phyloP scores from a whole-genome alignment of 345 rosid genomes.

The Arabidopsis thaliana region DNA sequence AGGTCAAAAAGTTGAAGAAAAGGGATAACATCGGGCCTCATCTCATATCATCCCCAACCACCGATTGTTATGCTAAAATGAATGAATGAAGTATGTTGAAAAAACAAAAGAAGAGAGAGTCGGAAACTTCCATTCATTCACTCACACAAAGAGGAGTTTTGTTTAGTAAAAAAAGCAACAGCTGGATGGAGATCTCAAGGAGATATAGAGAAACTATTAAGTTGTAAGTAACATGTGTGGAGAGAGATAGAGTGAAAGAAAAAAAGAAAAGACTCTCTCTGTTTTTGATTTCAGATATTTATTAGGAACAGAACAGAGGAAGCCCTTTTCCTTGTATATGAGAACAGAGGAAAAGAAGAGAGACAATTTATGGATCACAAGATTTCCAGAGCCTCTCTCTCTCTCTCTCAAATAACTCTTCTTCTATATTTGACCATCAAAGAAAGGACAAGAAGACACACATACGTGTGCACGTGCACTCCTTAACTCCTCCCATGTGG shows the following conservation, averaged over 20 bases:
- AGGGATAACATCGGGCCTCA: constrained; percentile 87
- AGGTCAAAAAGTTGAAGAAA: constrained; percentile 68
- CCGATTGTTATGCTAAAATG: no score
- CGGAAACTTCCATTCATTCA: constrained; percentile 32
- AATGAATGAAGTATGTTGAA: no score
- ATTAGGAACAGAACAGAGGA: neutral
- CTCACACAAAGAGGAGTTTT: neutral
- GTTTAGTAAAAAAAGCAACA: neutral
- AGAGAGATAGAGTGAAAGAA: neutral
- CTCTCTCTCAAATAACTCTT: no score
- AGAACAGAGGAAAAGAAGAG: neutral
- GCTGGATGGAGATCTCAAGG: constrained; percentile 48
- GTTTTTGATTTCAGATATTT: constrained; percentile 1
- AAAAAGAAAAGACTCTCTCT: neutral
- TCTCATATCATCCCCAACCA: constrained; percentile 47
- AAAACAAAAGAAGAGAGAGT: neutral
- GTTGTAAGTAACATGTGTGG: constrained; percentile 49
- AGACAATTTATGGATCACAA: no score
- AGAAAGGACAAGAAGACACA: constrained; percentile 5
- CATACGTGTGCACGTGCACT: constrained; percentile 38
- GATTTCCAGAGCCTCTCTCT: no score
- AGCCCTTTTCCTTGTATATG: neutral
- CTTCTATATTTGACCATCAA: no score
- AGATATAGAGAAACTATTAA: constrained; percentile 34
- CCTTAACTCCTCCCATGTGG: constrained; percentile 33